Percentiles rank a stretch among this genome's conserved stretches.
These are phyloP conservation scores for Boletus sensibilis DNA, from an alignment of 768 basidiomycete genomes.

Conservation along the genomic window DNA sequence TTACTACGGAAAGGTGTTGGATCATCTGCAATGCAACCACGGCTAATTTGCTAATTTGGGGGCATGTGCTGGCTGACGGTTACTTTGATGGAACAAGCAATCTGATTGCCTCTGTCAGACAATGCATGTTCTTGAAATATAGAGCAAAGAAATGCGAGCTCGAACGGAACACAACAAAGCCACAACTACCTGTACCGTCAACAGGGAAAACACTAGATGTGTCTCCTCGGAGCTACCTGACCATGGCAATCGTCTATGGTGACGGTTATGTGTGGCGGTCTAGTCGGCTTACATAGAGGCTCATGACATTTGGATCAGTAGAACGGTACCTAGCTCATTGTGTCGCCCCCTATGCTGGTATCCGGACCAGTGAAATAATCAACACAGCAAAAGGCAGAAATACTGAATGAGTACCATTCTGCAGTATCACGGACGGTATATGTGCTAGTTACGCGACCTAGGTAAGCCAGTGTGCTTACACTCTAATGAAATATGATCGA, in stretches of 20 bases:
- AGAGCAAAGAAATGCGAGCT: not conserved
- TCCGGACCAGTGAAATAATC: not conserved
- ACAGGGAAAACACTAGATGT: not conserved
- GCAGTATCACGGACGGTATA: too few species aligned
- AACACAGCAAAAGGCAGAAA: too few species aligned
- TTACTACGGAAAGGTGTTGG: not conserved
- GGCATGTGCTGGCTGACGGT: not conserved
- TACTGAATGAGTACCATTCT: too few species aligned
- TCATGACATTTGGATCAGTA: too few species aligned
- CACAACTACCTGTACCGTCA: not conserved
- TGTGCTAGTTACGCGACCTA: too few species aligned
- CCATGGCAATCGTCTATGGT: not conserved
- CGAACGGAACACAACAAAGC: not conserved
- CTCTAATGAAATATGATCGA: too few species aligned
- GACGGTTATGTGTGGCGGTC: too few species aligned
- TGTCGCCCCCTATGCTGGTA: too few species aligned
- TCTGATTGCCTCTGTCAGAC: not conserved
- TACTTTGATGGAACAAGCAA: not conserved
- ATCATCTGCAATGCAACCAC: not conserved
- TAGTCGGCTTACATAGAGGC: too few species aligned
- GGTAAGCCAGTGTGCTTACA: too few species aligned
- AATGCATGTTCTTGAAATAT: not conserved
- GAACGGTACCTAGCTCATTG: too few species aligned
- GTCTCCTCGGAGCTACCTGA: not conserved
- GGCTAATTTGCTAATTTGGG: constrained; percentile 4